Base-by-base conservation (phyloP, 192 early-diverging fungal species). In the Mortierella antarctica region DNA sequence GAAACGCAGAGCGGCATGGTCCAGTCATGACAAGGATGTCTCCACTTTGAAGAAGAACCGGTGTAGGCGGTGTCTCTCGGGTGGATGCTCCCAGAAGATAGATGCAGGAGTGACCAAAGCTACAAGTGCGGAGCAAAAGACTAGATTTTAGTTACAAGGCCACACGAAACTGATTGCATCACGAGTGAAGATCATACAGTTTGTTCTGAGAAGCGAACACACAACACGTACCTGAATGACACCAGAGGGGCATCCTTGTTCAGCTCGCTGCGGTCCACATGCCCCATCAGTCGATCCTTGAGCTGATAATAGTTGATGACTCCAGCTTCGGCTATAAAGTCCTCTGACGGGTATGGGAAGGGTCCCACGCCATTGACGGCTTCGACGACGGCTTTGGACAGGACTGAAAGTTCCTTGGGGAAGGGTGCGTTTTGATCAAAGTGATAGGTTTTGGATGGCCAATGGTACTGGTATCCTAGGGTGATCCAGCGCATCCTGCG, bases 281-380 rank as follows among this genome's bases (percentile, higher is more conserved):
- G 98, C 10, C 90, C 96, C 83, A 94, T 97, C 73, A 99, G 84
- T 6, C 92, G 83, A 66, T 97, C 93, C 23, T 89, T 86, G 54
- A 88, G 82, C 47, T 93, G 91, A 73, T 99, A 99, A 71, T 93
- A 97, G 82, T 99, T 99, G 42, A 99, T 75, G 1, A 99, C 95
- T 4, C 96, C 98, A 5, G 96, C 97, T 74, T 99, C 93, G 59
- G 94, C 85, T 48, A 75, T 82, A 74, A 88, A 97, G 45, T 85
- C 54, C 3, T 82, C 60, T 12, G 84, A 86, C 10, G 82, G 48
- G 69, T 93, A 96, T 1, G 76, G 77, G 59, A 93, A 95, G 4
- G 65, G 50, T 0, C 80, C 71, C 4, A 90, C 62, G 55, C 79
- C 73, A 62, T 91, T 81, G 18, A 93, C 86, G 1, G 90, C 85